Conservation (phyloP, 2,329 filamentous ascomycete genomes). For the Xylaria sp. region DNA sequence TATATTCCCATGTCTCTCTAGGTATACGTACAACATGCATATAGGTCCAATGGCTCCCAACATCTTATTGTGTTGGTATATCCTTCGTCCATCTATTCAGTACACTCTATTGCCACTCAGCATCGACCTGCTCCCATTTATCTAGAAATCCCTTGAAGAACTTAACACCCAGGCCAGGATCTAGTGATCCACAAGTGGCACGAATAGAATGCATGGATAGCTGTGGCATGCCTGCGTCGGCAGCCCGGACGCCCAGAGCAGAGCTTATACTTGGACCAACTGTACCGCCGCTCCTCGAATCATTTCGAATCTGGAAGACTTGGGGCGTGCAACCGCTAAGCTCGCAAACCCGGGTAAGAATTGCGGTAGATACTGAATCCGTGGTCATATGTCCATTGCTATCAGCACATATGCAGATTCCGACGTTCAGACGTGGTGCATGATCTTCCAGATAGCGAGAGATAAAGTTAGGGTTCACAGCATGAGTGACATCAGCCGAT, state of each 20-base stretch:
- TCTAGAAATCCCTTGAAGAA: constrained; percentile 92
- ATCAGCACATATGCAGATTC: constrained; percentile 82
- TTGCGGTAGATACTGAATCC: constrained; percentile 83
- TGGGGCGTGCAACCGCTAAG: constrained; percentile 79
- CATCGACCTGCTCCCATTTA: constrained; percentile 84
- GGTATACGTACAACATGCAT: neutral
- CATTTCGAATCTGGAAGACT: constrained; percentile 94
- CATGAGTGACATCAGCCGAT: constrained; percentile 92
- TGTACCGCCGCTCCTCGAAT: constrained; percentile 87
- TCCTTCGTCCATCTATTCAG: neutral
- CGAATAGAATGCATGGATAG: constrained; percentile 94
- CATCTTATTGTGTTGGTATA: neutral
- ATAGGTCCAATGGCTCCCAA: neutral
- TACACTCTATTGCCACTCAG: constrained; percentile 69
- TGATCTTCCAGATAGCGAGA: constrained; percentile 86
- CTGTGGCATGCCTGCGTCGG: constrained; percentile 91
- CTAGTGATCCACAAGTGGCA: constrained; percentile 85
- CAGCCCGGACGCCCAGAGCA: constrained; percentile 81
- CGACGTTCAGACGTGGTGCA: constrained; percentile 87
- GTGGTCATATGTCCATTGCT: constrained; percentile 97
- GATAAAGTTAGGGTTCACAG: constrained; percentile 94
- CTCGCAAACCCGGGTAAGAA: constrained; percentile 82
- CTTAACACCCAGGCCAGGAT: constrained; percentile 88
- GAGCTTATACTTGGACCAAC: constrained; percentile 92
- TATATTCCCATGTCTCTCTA: neutral